Base-by-base conservation (phyloP, 768 basidiomycete genomes). In the Auriscalpium orientale region DNA sequence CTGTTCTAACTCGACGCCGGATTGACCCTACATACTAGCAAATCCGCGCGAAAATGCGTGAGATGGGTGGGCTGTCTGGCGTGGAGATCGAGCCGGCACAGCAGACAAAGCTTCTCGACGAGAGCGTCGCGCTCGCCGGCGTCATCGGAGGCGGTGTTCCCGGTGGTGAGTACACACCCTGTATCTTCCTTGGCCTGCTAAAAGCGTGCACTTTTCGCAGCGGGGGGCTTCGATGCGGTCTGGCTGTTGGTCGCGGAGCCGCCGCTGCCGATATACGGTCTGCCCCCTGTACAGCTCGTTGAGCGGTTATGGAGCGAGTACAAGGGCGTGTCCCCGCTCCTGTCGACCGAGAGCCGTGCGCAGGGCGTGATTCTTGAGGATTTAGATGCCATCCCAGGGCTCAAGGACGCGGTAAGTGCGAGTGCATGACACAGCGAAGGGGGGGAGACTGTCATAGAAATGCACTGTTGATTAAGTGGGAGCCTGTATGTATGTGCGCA, bases 221-320 rank as follows among this genome's bases (percentile, higher is more conserved):
- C 97, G 52, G 97, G 97, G 10, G 97, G 97, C 2, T 98, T 90
- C 69, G 97, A 99, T 67, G 97, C 97, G 8, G 81, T 98, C 56
- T 98, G 94, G 92, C 74, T 99, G 6, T 80, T 99, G 15, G 81
- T 94, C 16, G 79, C 88, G 64, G 85, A 88, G 48, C 79, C 83
- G 16, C 61, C 57, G 8, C 57, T 57, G 45, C 70, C 70, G 38
- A 74, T 76, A 9, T 73, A 77, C 57, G 72, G 79, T 62, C 67
- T 70, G 54, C 61, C 65, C 34, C 83, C 89, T 3, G 66, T 82
- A 22, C 68, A 76, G 34, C 79, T 81, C 21, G 75, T 93, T 47
- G 86, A 91, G 68, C 72, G 74, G 54, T 74, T 84, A 7, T 93
- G 91, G 91, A 72, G 74, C 53, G 70, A 65, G 36, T 89, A 85